Evolutionary conservation across 352 stramenopile genomes (phyloP), one percentile per base, ranked within the genome.

Genomic region (Phytophthora hybrid): DNA sequence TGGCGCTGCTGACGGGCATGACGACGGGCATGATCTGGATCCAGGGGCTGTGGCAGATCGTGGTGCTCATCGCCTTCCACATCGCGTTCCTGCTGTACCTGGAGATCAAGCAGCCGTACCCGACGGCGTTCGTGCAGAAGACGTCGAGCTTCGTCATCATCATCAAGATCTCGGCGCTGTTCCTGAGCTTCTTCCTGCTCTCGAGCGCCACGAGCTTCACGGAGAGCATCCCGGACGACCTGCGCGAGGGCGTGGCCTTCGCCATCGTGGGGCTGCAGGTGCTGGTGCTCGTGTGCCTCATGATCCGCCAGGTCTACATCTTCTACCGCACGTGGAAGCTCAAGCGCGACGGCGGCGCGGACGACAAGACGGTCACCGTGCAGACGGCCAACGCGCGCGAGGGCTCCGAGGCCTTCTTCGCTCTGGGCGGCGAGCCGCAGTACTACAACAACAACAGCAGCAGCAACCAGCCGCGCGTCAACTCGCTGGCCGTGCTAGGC

Each of bases 281-380:
- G 23, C 71, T 96, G 10, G 89, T 96, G 71, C 78, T 96, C 0
- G 63, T 95, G 53, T 92, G 82, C 63, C 79, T 96, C 21, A 90
- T 95, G 81, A 85, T 94, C 46, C 90, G 90, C 49, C 88, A 95
- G 64, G 66, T 93, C 29, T 96, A 94, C 78, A 95, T 95, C 59
- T 95, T 96, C 73, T 96, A 95, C 79, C 81, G 83, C 52, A 94
- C 88, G 60, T 96, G 87, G 87, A 93, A 95, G 76, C 82, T 96
- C 69, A 73, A 90, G 71, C 79, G 78, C 21, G 76, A 90, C 63
- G 78, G 80, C 29, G 52, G 29, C 2, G 59, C 60, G 1, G 52
- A 69, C 0, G 67, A 96, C 86, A 84, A 98, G 63, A 74, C 76
- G 5, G 76, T 70, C 14, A 76, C 67, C 1, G 69, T 89, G n/a